phyloP scores from a whole-genome alignment of 345 rosid species.

The Salix caprea region DNA sequence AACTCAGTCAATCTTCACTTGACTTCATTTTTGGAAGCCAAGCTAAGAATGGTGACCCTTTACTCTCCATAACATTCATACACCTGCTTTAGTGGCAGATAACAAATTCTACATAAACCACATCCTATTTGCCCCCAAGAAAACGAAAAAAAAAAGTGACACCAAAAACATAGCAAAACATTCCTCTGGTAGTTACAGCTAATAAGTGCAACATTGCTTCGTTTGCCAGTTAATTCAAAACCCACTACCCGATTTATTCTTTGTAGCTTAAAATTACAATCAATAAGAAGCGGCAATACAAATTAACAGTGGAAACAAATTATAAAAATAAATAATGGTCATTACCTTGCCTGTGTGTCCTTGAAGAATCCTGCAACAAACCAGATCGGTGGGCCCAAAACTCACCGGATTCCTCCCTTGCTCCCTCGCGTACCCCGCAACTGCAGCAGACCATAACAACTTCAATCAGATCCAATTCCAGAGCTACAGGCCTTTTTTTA shows the following conservation, averaged over 20 bases:
- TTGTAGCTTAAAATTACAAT: not conserved
- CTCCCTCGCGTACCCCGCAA: conserved; percentile 57
- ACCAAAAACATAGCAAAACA: not conserved
- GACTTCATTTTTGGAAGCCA: not conserved
- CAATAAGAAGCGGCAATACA: not conserved
- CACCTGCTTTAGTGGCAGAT: not conserved
- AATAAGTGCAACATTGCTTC: not conserved
- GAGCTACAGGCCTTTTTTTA: not conserved
- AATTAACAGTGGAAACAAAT: not conserved
- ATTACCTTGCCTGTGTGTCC: conserved; percentile 93
- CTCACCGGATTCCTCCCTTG: conserved; percentile 66
- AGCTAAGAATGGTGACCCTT: not conserved
- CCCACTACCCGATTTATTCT: not conserved
- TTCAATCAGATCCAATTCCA: conserved; percentile 11
- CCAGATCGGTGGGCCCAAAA: conserved; percentile 87
- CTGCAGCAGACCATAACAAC: conserved; percentile 33
- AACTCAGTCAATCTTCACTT: not conserved
- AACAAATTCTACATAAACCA: not conserved
- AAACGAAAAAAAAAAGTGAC: not conserved
- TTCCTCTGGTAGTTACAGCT: not conserved
- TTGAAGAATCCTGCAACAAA: conserved; percentile 90
- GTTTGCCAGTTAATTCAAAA: not conserved
- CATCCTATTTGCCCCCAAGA: not conserved
- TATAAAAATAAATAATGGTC: not conserved
- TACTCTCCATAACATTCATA: not conserved